Conservation (phyloP, 345 rosid species). For the Pistacia integerrima region DNA sequence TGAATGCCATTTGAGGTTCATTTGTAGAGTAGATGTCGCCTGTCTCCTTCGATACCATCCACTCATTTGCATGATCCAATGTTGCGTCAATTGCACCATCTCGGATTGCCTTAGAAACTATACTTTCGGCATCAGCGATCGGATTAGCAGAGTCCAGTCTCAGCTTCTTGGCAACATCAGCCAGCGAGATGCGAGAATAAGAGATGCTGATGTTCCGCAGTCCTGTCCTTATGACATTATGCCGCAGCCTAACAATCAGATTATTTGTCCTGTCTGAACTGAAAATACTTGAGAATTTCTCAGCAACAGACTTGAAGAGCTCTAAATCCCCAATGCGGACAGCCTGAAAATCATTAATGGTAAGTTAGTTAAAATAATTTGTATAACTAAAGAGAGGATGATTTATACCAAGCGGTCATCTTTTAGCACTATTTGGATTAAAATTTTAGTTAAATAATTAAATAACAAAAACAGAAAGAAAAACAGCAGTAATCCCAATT, state of each 20-base stretch:
- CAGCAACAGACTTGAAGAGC: slow-evolving; percentile 59
- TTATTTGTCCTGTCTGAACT: slow-evolving; percentile 45
- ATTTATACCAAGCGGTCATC: slow-evolving; percentile 7
- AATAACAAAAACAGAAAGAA: neutral
- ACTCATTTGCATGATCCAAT: slow-evolving; percentile 52
- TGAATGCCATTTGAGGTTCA: slow-evolving; percentile 55
- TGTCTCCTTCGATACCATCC: slow-evolving; percentile 61
- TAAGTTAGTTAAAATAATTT: neutral
- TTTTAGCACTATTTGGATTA: neutral
- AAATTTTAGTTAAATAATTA: neutral
- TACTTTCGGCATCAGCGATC: slow-evolving; percentile 62
- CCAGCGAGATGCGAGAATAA: slow-evolving; percentile 54
- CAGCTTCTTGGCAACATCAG: slow-evolving; percentile 58
- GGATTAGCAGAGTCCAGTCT: slow-evolving; percentile 53
- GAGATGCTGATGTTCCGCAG: slow-evolving; percentile 62
- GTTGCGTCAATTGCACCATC: slow-evolving; percentile 65
- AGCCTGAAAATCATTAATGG: slow-evolving; percentile 39
- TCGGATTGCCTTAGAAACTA: slow-evolving; percentile 58
- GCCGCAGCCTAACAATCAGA: slow-evolving; percentile 51
- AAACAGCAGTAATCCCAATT: neutral
- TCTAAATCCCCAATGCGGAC: slow-evolving; percentile 62
- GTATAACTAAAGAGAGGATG: neutral
- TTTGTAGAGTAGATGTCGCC: slow-evolving; percentile 64
- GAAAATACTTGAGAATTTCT: slow-evolving; percentile 52
- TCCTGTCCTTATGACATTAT: slow-evolving; percentile 61